phyloP scores from a whole-genome alignment of 495 filamentous ascomycete genomes.

The Parathielavia appendiculata region DNA sequence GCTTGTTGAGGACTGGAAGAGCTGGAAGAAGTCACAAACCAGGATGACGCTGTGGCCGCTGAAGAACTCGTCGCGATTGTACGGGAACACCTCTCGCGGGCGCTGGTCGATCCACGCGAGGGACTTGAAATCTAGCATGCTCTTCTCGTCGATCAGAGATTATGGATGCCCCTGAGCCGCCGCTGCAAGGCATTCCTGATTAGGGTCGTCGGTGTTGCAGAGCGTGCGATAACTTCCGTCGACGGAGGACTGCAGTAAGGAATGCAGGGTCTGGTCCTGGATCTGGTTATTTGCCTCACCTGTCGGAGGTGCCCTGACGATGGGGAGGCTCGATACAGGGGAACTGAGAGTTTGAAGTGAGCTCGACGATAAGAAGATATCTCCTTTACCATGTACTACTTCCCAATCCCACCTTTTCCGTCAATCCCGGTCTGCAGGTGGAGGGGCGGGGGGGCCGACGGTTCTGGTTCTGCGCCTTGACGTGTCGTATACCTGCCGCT shows the following conservation, averaged over 20 bases:
- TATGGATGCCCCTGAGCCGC: constrained; percentile 2
- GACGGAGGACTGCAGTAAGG: background rate
- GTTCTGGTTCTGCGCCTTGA: background rate
- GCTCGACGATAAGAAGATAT: constrained; percentile 3
- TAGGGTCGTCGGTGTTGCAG: background rate
- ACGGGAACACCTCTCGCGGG: constrained; percentile 7
- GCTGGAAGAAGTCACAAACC: constrained; percentile 7
- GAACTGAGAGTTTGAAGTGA: no score
- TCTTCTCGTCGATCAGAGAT: constrained; percentile 9
- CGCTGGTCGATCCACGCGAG: constrained; percentile 9
- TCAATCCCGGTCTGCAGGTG: constrained; percentile 1
- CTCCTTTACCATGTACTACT: constrained; percentile 9
- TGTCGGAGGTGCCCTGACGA: constrained; percentile 8
- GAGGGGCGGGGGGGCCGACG: constrained; percentile 1
- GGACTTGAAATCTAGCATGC: constrained; percentile 2
- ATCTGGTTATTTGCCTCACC: constrained; percentile 5
- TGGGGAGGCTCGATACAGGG: background rate
- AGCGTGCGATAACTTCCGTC: constrained; percentile 3
- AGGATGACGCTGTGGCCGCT: constrained; percentile 6
- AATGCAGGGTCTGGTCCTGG: constrained; percentile 3
- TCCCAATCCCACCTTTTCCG: constrained; percentile 4
- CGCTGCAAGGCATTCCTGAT: constrained; percentile 4
- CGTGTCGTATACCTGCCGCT: constrained; percentile 7
- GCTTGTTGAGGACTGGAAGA: constrained; percentile 5
- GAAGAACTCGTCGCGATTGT: constrained; percentile 7